Conservation (phyloP, 352 stramenopile genomes). For the Peronospora destructor region DNA sequence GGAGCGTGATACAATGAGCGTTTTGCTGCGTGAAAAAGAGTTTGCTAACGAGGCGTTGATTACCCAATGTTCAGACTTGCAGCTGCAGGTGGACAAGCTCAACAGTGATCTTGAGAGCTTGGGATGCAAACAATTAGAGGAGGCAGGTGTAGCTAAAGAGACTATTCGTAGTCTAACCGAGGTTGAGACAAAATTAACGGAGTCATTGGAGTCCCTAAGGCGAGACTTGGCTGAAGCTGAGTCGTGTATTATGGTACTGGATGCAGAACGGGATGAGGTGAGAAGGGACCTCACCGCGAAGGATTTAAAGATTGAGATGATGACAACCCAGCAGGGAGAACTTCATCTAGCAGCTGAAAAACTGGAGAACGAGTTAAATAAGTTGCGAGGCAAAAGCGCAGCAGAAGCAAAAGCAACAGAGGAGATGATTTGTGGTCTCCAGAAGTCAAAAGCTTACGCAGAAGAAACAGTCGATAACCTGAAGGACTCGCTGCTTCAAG, state of each 20-base stretch:
- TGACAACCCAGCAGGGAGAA: slow-evolving; percentile 30
- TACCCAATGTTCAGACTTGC: slow-evolving; percentile 13
- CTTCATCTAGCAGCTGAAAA: slow-evolving; percentile 22
- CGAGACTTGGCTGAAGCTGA: slow-evolving; percentile 28
- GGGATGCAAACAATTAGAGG: slow-evolving; percentile 8
- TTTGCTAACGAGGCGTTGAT: slow-evolving; percentile 10
- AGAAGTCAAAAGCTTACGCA: slow-evolving; percentile 19
- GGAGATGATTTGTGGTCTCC: slow-evolving; percentile 19
- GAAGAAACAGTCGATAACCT: slow-evolving; percentile 14
- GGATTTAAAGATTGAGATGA: slow-evolving; percentile 34
- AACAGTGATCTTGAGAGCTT: slow-evolving; percentile 13
- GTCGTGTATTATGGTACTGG: slow-evolving; percentile 27
- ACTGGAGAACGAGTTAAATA: slow-evolving; percentile 23
- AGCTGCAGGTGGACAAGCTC: slow-evolving; percentile 22
- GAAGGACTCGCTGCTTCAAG: slow-evolving; percentile 13
- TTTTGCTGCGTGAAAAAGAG: slow-evolving; percentile 17
- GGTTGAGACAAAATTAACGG: slow-evolving; percentile 8
- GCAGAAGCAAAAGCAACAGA: slow-evolving; percentile 15
- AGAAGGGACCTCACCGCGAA: slow-evolving; percentile 25
- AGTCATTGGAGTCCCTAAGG: slow-evolving; percentile 16
- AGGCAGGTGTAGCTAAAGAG: slow-evolving; percentile 12
- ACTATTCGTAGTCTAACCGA: slow-evolving; percentile 16
- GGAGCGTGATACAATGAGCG: slow-evolving; percentile 21
- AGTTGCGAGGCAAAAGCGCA: slow-evolving; percentile 17
- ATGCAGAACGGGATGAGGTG: slow-evolving; percentile 28